A percentile compares a stretch with the other conserved stretches of the same genome.
phyloP scores from a whole-genome alignment of 352 stramenopile species.

The Blastocystis sp. region DNA sequence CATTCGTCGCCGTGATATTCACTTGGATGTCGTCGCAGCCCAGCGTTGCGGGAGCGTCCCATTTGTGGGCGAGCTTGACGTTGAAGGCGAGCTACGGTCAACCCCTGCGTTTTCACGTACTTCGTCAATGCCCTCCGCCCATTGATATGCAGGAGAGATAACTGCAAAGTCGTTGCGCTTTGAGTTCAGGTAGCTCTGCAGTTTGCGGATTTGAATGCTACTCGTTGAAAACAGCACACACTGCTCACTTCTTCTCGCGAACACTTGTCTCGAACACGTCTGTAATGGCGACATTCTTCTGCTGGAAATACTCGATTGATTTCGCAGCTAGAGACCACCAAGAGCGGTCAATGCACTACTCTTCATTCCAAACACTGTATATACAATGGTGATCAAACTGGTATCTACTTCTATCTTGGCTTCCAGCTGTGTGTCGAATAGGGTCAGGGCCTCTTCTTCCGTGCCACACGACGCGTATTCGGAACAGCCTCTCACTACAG shows the following conservation, averaged over 20 bases:
- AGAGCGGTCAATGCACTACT: conserved; percentile 43
- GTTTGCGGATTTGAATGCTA: conserved; percentile 66
- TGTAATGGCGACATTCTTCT: background rate
- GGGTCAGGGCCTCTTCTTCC: background rate
- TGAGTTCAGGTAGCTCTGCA: conserved; percentile 42
- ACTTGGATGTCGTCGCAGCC: conserved; percentile 39
- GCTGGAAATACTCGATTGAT: conserved; percentile 8
- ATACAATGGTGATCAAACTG: conserved; percentile 27
- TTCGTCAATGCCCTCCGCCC: conserved; percentile 52
- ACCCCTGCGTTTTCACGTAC: background rate
- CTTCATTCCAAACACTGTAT: background rate
- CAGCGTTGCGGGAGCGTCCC: conserved; percentile 64
- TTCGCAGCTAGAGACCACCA: conserved; percentile 38
- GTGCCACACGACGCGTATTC: background rate
- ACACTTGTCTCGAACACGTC: conserved; percentile 4
- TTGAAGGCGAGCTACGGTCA: conserved; percentile 40
- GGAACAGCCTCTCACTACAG: background rate
- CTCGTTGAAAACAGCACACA: background rate
- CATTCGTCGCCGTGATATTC: conserved; percentile 57
- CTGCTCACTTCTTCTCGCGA: conserved; percentile 40
- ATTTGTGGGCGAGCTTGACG: conserved; percentile 69
- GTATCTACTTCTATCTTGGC: background rate
- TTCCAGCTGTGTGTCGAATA: background rate
- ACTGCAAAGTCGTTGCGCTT: conserved; percentile 25
- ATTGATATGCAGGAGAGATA: conserved; percentile 52